A percentile compares a stretch with the other conserved stretches of the same genome.
These are phyloP conservation scores for Larix kaempferi DNA, from an alignment of 75 land plant species.

Conservation along the genomic window DNA sequence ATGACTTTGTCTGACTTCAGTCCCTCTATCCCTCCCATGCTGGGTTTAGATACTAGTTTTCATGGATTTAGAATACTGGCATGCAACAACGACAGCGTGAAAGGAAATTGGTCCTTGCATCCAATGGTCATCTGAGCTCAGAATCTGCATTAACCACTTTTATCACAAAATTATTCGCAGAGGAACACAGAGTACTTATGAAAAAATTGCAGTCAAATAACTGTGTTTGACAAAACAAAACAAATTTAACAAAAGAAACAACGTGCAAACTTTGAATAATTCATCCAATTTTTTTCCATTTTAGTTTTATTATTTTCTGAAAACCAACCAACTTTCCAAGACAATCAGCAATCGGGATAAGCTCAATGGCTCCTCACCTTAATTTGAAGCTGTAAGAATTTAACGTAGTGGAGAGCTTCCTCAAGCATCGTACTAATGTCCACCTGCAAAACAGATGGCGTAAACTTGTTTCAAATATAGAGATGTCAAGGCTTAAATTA, in stretches of 20 bases:
- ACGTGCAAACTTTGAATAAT: background rate
- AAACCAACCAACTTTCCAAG: no score
- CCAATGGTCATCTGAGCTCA: background rate
- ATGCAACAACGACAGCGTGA: background rate
- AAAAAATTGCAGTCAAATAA: no score
- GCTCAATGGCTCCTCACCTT: slow-evolving; percentile 39
- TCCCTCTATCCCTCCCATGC: no score
- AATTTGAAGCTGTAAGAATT: slow-evolving; percentile 76
- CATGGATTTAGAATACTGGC: no score
- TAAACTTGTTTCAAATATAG: no score
- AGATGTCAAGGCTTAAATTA: no score
- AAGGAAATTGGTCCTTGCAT: background rate
- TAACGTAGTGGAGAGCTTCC: slow-evolving; percentile 78
- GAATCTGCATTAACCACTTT: background rate
- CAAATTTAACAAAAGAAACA: background rate
- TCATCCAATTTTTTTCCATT: no score
- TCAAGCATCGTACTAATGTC: slow-evolving; percentile 88
- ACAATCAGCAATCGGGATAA: no score
- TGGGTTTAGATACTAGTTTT: no score
- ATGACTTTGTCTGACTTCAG: background rate
- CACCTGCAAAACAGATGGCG: slow-evolving; percentile 26
- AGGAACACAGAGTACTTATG: no score
- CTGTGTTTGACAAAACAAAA: background rate
- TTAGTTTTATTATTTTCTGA: no score
- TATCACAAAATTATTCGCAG: background rate